Percentiles rank a stretch among this genome's conserved stretches.
phyloP scores from a whole-genome alignment of 495 filamentous ascomycete genomes.

The Penicillium psychrofluorescens region DNA sequence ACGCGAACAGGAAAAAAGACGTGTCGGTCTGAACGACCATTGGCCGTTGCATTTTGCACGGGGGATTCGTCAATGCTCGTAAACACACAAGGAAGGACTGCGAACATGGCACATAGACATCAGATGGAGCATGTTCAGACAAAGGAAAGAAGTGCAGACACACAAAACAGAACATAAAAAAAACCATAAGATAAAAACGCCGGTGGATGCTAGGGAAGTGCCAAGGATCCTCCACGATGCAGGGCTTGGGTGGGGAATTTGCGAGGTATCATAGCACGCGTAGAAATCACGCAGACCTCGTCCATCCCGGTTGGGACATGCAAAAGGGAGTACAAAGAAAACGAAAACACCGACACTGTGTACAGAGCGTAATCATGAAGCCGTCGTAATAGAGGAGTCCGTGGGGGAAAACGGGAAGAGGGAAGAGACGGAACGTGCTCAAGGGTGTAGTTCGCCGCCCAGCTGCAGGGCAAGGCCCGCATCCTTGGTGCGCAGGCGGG shows the following conservation, averaged over 20 bases:
- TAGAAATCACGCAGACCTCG: neutral
- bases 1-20: neutral
- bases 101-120: neutral
- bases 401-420: neutral
- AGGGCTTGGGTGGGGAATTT: too few species aligned
- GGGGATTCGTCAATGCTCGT: too few species aligned
- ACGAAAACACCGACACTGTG: conserved; percentile 4
- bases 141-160: conserved; percentile 6
- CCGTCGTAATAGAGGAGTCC: conserved; percentile 16
- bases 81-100: neutral
- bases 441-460: conserved; percentile 37
- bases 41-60: neutral
- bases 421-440: neutral
- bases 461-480: conserved; percentile 32
- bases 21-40: neutral
- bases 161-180: neutral
- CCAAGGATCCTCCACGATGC: neutral
- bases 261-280: too few species aligned
- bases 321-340: conserved; percentile 8
- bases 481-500: conserved; percentile 22
- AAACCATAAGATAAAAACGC: neutral
- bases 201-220: conserved; percentile 3
- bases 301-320: neutral
- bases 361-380: conserved; percentile 30
- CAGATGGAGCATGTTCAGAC: neutral